Conservation (phyloP, 2,329 filamentous ascomycete species). For the Calonectria pauciramosa region DNA sequence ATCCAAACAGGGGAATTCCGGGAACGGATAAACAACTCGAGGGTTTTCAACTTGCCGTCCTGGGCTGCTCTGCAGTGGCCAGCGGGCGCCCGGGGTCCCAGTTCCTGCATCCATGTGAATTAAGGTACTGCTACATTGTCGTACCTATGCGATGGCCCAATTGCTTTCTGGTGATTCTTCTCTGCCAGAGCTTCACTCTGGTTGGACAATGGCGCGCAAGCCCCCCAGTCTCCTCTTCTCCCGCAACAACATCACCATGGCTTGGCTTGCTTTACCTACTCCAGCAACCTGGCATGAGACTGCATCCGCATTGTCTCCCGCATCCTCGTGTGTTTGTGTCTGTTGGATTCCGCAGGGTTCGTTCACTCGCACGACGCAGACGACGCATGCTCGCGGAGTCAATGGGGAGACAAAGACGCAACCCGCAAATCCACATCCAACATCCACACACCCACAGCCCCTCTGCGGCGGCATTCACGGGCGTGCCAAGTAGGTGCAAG, state of each 20-base stretch:
- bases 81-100: constrained; percentile 29
- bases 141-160: constrained; percentile 36
- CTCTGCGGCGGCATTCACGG: constrained; percentile 16
- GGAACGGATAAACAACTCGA: not conserved
- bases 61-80: not conserved
- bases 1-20: constrained; percentile 3
- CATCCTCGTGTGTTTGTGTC: constrained; percentile 33
- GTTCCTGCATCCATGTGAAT: constrained; percentile 45
- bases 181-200: constrained; percentile 31
- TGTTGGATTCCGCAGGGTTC: constrained; percentile 39
- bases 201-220: constrained; percentile 44
- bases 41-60: constrained; percentile 1
- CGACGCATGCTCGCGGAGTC: constrained; percentile 17
- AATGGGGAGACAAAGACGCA: constrained; percentile 14
- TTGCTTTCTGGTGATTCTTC: constrained; percentile 39
- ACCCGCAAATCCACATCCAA: constrained; percentile 14
- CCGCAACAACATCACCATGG: constrained; percentile 28
- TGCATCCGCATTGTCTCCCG: constrained; percentile 35
- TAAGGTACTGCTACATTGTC: constrained; percentile 26
- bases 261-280: constrained; percentile 21
- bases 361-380: constrained; percentile 17
- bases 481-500: constrained; percentile 19
- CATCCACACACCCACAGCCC: constrained; percentile 16
- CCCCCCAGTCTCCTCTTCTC: constrained; percentile 40
- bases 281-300: constrained; percentile 36